These are phyloP conservation scores for Aspergillus olivimuriae DNA, from an alignment of 495 filamentous ascomycete genomes.

Conservation along the genomic window DNA sequence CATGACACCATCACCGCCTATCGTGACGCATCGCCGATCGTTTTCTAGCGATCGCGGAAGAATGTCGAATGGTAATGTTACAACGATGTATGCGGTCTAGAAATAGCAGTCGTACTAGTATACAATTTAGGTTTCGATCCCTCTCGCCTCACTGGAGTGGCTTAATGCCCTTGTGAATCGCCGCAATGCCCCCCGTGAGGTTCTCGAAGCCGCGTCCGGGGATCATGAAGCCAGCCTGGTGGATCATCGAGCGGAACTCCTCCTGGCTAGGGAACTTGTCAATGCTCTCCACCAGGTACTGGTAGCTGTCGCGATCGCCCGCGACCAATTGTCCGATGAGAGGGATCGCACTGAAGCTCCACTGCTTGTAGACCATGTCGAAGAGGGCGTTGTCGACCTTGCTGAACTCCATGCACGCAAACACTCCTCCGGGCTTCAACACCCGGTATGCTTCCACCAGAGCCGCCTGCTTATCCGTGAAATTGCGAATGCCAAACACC, in stretches of 20 bases:
- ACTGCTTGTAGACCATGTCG: conserved; percentile 86
- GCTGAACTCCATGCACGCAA: conserved; percentile 94
- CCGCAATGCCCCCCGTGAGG: conserved; percentile 84
- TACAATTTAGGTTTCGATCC: neutral
- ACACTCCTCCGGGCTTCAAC: conserved; percentile 89
- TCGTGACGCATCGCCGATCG: conserved; percentile 13
- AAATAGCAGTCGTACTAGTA: conserved; percentile 1
- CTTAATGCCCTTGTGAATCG: conserved; percentile 96
- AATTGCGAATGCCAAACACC: conserved; percentile 96
- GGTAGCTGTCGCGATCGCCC: conserved; percentile 90
- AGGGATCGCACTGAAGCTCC: conserved; percentile 92
- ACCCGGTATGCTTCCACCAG: conserved; percentile 78
- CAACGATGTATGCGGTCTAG: neutral
- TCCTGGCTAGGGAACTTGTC: conserved; percentile 83
- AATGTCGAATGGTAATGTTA: conserved; percentile 4
- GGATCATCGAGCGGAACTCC: conserved; percentile 81
- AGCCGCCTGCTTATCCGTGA: conserved; percentile 77
- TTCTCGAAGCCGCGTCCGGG: conserved; percentile 80
- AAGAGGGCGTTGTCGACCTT: conserved; percentile 68
- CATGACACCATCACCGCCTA: conserved; percentile 17
- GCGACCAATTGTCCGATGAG: conserved; percentile 93
- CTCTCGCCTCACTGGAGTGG: conserved; percentile 36
- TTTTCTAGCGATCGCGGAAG: no score
- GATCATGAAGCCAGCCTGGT: conserved; percentile 79
- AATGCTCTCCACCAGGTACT: conserved; percentile 98